Evolutionary conservation across 116 monocot genomes (phyloP), one percentile per base, ranked within the genome.

Genomic region (Thalassia testudinum): DNA sequence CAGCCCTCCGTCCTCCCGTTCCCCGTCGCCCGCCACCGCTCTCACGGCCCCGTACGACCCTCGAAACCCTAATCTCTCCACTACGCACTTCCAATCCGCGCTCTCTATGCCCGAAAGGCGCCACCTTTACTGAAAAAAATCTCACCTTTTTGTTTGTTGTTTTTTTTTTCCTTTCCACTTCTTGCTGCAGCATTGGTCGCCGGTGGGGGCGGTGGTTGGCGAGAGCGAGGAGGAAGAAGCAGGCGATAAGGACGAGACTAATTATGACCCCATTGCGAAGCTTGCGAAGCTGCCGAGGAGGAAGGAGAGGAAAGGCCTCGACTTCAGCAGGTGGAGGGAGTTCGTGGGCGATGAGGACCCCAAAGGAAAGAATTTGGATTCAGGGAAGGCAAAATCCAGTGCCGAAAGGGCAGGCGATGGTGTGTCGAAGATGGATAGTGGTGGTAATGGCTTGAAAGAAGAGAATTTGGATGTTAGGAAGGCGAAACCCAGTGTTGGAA

Each of bases 21-120:
- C 54, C 95, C 95, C 51, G 82, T 95, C 54, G 85, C 95, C 27
- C 95, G 88, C 57, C 88, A 88, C 65, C 95, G 95, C 54, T 95
- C 95, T 49, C 88, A 88, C 49, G 83, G 88, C 53, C 95, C 95
- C 54, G 95, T 95, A 81, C 21, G 18, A 2, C 40, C 14, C 45
- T 34, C 30, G 30, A 10, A 34, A 34, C 30, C 30, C 30, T 34
- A 34, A 34, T 66, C 53, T 24, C n/a, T 44, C 18, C 37, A 19
- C 29, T 37, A 20, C 24, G 17, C 12, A 12, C 30, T 34, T 10
- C 30, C 10, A 34, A 34, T 34, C 10, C 10, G 30, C 30, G 6
- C 10, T 34, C 30, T 3, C 30, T 34, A 34, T 34, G 30, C 30
- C 3, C 10, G 30, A 34, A 34, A 34, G 3, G 6, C 10, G 30